Base-by-base conservation (phyloP, 176 grass and related monocot genomes). In the Elymus sibiricus region DNA sequence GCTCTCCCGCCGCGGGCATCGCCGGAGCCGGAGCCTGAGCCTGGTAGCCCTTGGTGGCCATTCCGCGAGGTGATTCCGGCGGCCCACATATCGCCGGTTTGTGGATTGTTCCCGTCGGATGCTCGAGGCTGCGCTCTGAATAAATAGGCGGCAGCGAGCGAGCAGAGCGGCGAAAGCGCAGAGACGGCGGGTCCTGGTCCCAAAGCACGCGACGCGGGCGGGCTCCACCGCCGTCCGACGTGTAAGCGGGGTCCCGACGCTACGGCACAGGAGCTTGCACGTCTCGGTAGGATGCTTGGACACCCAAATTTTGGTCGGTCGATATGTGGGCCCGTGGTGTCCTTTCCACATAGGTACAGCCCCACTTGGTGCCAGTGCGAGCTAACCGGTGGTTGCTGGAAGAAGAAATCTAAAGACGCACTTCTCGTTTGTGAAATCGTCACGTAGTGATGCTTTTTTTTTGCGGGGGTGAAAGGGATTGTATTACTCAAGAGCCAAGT, bases 41-140 rank as follows among this genome's bases (percentile, higher is more conserved):
- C 77, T 47, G 83, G 83, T 31, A 53, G 28, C 69, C 58, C 69
- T 68, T 13, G 51, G 78, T 64, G n/a, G 71, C 71, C 88, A 90
- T 90, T 35, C 37, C 24, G 39, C 77, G 61, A 77, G 25, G 44
- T 5, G 5, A 7, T n/a, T 59, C 31, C 75, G 10, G 11, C 31
- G 0, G 73, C n/a, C n/a, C n/a, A n/a, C n/a, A n/a, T n/a, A n/a
- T n/a, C n/a, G n/a, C n/a, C n/a, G n/a, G 29, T 1, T 28, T 5
- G 39, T 10, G 28, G 49, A 35, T 61, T 44, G 2, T 7, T 39
- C 12, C 12, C 11, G 17, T 16, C 1, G 37, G 63, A 6, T 39
- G 4, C 6, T 39, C 32, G 32, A 67, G 15, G 6, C 46, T 51
- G 62, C 71, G 44, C 4, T 39, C 16, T 42, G 8, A 9, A 15